Base-by-base conservation (phyloP, 2,329 filamentous ascomycete genomes). In the Alternaria rosae region DNA sequence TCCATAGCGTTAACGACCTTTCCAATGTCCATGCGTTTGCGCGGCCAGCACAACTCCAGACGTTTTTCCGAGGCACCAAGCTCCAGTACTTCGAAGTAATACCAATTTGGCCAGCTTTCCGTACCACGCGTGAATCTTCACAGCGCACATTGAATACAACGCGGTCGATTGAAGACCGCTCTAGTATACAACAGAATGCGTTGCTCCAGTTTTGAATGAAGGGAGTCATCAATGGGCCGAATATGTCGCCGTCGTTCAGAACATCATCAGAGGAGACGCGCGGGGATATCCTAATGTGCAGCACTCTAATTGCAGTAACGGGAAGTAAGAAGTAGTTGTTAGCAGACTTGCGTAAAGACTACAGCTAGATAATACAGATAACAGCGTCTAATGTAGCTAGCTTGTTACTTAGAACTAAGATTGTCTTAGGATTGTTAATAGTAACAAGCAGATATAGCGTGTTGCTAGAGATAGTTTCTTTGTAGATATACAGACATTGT, bases 371-470 rank as follows among this genome's bases (percentile, higher is more conserved):
- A n/a, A 38, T 38, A 13, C 1, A 13, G 2, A 32, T 4, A 1
- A 15, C 2, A 6, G 30, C 5, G 13, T 32, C 30, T 3, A 1
- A 1, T 1, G 30, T 38, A n/a, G 35, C 35, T 38, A 38, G 15
- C 8, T 5, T 11, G 9, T 0, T 17, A 15, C 35, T 9, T 3
- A 38, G 9, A 3, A 38, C 4, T 38, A n/a, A 38, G 35, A 38
- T 15, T 15, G 35, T 38, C 1, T 38, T 1, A 9, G 35, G 35
- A 17, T 38, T n/a, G 35, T 38, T 38, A 9, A 38, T 38, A 5
- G 35, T 38, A 0, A 38, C 0, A n/a, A 17, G 9, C 0, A 38
- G 0, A 6, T 17, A 3, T 5, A n/a, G 35, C 0, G 35, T 0
- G 8, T 17, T 38, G 4, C 35, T 9, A 17, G 35, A 1, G 2